Evolutionary conservation across 2,329 filamentous ascomycete species (phyloP).

Genomic region (Pyricularia sp.): DNA sequence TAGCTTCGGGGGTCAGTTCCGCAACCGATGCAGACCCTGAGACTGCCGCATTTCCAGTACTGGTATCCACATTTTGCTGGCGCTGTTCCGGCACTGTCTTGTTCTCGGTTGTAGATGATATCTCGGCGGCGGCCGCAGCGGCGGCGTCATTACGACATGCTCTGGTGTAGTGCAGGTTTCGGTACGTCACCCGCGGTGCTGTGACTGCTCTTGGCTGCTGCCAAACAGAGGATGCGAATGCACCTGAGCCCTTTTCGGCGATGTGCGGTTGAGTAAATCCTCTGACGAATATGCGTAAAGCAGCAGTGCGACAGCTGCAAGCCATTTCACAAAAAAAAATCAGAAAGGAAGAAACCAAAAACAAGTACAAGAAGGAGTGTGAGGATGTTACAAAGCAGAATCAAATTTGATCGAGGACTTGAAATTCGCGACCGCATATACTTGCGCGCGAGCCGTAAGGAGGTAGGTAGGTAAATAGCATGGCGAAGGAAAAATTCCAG

Average conservation of each 20-base stretch:
- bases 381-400: not conserved
- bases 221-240: not conserved
- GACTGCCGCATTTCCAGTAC: not conserved
- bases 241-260: not conserved
- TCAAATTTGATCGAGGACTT: not conserved
- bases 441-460: not conserved
- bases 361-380: no score
- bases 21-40: not conserved
- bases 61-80: not conserved
- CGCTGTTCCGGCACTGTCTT: not conserved
- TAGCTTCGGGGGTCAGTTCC: slow-evolving; percentile 2
- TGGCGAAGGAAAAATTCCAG: not conserved
- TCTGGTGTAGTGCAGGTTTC: not conserved
- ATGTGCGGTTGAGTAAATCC: slow-evolving; percentile 3
- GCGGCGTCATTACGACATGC: not conserved
- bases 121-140: not conserved
- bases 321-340: not conserved
- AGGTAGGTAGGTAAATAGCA: not conserved
- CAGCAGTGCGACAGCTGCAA: slow-evolving; percentile 3
- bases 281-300: slow-evolving; percentile 4
- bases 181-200: not conserved
- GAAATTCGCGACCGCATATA: not conserved
- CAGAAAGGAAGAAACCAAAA: not conserved
- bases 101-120: not conserved
- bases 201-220: not conserved